Conservation (phyloP, 2,329 filamentous ascomycete genomes). For the Tolypocladium tundrense region DNA sequence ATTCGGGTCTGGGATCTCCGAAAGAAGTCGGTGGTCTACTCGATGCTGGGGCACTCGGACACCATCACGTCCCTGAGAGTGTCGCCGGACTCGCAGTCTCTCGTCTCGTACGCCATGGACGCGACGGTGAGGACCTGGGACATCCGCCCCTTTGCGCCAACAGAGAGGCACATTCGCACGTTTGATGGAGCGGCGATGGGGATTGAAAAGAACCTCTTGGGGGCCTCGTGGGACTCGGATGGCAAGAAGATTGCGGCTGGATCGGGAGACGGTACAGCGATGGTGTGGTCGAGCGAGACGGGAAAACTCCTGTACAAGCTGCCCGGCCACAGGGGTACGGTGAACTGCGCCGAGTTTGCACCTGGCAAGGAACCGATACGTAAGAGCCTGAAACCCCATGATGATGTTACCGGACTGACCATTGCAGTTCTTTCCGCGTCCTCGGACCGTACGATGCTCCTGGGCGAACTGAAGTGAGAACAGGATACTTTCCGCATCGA, state of each 20-base stretch:
- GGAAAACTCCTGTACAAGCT: conserved; percentile 91
- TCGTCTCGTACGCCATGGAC: conserved; percentile 89
- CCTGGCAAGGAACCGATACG: conserved; percentile 76
- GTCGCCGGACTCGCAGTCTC: conserved; percentile 85
- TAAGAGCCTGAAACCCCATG: conserved; percentile 41
- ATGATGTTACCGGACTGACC: conserved; percentile 20
- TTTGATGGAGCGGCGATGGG: conserved; percentile 87
- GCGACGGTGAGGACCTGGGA: conserved; percentile 94
- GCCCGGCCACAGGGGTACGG: conserved; percentile 87
- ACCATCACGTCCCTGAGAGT: conserved; percentile 83
- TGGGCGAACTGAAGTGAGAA: conserved; percentile 63
- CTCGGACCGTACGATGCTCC: conserved; percentile 75
- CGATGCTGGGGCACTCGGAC: conserved; percentile 80
- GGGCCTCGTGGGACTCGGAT: conserved; percentile 79
- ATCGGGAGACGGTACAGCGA: conserved; percentile 80
- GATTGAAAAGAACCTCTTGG: conserved; percentile 82
- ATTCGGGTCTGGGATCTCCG: conserved; percentile 96
- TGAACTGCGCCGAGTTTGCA: conserved; percentile 89
- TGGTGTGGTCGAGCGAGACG: conserved; percentile 82
- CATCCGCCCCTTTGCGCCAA: conserved; percentile 84
- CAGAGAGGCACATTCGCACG: conserved; percentile 72
- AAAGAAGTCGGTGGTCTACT: conserved; percentile 81
- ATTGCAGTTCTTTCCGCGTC: conserved; percentile 73
- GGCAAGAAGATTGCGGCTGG: conserved; percentile 84
- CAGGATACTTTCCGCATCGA: neutral